Conservation (phyloP, 2,329 filamentous ascomycete species). For the Hawksworthiomyces lignivorus region DNA sequence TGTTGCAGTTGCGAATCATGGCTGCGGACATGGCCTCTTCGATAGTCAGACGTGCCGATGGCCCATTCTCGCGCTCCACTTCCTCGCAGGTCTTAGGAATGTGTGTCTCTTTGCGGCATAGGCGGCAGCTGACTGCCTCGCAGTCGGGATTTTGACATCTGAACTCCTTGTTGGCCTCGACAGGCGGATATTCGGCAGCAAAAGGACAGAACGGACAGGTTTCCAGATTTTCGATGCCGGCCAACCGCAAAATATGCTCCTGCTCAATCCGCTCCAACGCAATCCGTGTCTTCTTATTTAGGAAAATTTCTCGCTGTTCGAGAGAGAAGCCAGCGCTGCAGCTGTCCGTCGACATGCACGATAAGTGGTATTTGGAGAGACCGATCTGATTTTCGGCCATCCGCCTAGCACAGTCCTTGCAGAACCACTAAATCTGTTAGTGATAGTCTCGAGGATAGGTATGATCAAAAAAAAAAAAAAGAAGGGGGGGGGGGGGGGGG, state of each 20-base stretch:
- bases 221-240: conserved; percentile 63
- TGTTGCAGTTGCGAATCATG: conserved; percentile 68
- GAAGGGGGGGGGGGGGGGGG: too few relatives aligned
- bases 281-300: conserved; percentile 49
- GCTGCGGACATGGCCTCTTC: conserved; percentile 83
- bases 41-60: conserved; percentile 56
- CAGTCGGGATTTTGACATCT: conserved; percentile 62
- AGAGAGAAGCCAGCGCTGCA: conserved; percentile 56
- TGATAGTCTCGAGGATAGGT: neutral
- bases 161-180: conserved; percentile 65
- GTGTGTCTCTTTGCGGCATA: conserved; percentile 63
- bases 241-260: conserved; percentile 59
- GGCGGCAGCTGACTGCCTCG: conserved; percentile 53
- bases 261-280: conserved; percentile 66
- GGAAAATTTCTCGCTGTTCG: conserved; percentile 45
- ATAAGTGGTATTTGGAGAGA: conserved; percentile 56
- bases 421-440: conserved; percentile 49
- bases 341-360: conserved; percentile 62
- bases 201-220: conserved; percentile 78
- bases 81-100: conserved; percentile 67
- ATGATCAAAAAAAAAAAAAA: neutral
- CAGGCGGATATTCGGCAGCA: conserved; percentile 62
- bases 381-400: conserved; percentile 65
- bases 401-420: conserved; percentile 54
- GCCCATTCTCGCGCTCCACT: conserved; percentile 48